Evolutionary conservation across 192 early-diverging fungal species (phyloP).

Genomic region (Funneliformis geosporum): DNA sequence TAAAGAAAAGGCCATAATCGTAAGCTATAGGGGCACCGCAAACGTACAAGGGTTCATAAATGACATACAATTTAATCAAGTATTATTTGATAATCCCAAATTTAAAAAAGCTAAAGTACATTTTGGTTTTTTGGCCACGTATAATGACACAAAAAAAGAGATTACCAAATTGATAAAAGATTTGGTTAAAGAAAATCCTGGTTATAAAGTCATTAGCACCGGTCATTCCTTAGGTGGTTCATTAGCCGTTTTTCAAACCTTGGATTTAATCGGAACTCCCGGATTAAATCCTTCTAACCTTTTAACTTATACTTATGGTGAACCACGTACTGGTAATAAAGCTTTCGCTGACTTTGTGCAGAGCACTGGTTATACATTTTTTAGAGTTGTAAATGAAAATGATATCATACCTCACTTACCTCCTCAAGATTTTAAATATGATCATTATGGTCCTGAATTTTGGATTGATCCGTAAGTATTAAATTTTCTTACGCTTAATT

Average conservation of each 20-base stretch:
- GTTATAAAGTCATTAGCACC: constrained; percentile 9
- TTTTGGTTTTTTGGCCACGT: not conserved
- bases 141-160: not conserved
- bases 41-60: not conserved
- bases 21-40: constrained; percentile 17
- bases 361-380: not conserved
- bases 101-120: constrained; percentile 1
- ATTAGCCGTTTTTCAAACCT: constrained; percentile 8
- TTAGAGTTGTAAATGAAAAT: not conserved
- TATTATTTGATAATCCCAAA: not conserved
- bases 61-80: constrained; percentile 1
- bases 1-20: constrained; percentile 4
- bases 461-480: constrained; percentile 15
- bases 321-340: constrained; percentile 26
- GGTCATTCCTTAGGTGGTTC: constrained; percentile 23
- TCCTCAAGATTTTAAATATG: not conserved
- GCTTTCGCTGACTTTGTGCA: constrained; percentile 16
- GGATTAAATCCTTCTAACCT: constrained; percentile 17
- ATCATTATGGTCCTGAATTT: constrained; percentile 15
- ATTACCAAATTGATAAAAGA: constrained; percentile 17
- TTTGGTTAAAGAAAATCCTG: constrained; percentile 2
- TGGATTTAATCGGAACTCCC: constrained; percentile 15
- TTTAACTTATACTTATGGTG: constrained; percentile 27
- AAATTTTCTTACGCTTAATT: not conserved
- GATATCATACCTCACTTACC: constrained; percentile 24